Evolutionary conservation across 169 alveolate species (phyloP).

Genomic region (Babesia gibsoni): DNA sequence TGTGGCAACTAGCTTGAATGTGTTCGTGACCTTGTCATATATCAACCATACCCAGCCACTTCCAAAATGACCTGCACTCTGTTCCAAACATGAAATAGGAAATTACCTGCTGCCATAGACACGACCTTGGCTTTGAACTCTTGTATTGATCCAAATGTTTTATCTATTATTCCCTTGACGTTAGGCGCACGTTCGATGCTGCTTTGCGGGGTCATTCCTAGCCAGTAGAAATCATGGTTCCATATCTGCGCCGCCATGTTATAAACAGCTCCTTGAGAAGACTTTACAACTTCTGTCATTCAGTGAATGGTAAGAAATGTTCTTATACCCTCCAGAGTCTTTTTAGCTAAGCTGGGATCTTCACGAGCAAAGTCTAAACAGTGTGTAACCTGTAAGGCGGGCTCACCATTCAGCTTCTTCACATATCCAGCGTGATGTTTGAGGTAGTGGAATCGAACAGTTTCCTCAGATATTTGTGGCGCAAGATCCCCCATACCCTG

Average conservation of each 20-base stretch:
- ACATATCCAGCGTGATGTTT: slow-evolving; percentile 90
- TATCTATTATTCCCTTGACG: not conserved
- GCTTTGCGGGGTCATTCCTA: slow-evolving; percentile 30
- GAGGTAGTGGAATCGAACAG: slow-evolving; percentile 83
- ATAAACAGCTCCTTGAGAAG: not conserved
- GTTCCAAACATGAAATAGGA: slow-evolving; percentile 42
- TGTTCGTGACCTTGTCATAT: slow-evolving; percentile 60
- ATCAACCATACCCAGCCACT: slow-evolving; percentile 95
- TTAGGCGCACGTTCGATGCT: not conserved
- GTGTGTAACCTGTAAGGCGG: not conserved
- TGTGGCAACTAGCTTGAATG: slow-evolving; percentile 78
- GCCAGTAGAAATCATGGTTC: slow-evolving; percentile 71
- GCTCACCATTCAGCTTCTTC: slow-evolving; percentile 75
- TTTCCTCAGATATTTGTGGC: slow-evolving; percentile 84
- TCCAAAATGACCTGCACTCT: slow-evolving; percentile 78
- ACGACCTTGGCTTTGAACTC: slow-evolving; percentile 52
- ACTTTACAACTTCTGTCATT: slow-evolving; percentile 1
- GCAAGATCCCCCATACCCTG: slow-evolving; percentile 77
- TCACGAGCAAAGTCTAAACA: slow-evolving; percentile 32
- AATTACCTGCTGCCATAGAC: slow-evolving; percentile 48
- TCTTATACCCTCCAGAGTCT: slow-evolving; percentile 34
- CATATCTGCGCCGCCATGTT: slow-evolving; percentile 63
- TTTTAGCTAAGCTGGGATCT: not conserved
- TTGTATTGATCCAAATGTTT: slow-evolving; percentile 41
- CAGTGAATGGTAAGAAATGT: not conserved